phyloP scores from a whole-genome alignment of 768 basidiomycete species.

The Psilocybe tampanensis region DNA sequence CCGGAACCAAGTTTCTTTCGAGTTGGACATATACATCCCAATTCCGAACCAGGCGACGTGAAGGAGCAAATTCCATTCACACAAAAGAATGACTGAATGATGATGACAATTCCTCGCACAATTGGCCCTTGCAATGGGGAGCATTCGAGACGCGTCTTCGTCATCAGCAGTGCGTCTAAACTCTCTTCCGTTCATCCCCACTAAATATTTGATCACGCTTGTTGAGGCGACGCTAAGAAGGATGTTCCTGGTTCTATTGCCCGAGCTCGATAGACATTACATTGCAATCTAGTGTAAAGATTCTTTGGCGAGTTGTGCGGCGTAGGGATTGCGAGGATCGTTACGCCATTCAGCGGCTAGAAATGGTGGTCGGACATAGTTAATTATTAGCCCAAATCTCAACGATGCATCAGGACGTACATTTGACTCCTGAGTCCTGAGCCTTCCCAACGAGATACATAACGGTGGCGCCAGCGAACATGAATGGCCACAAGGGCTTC shows the following conservation, averaged over 20 bases:
- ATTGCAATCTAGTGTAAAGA: slow-evolving; percentile 41
- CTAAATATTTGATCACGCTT: not conserved
- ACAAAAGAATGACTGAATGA: too few species aligned
- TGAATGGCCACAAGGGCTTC: slow-evolving; percentile 82
- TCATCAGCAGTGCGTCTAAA: too few species aligned
- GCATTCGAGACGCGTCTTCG: too few species aligned
- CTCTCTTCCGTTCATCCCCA: too few species aligned
- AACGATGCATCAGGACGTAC: slow-evolving; percentile 47
- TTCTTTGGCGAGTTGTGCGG: slow-evolving; percentile 73
- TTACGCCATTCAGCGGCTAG: slow-evolving; percentile 66
- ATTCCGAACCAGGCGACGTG: too few species aligned
- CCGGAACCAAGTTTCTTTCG: too few species aligned
- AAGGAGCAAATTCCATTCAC: too few species aligned
- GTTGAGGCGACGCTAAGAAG: not conserved
- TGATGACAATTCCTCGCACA: too few species aligned
- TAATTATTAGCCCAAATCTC: not conserved
- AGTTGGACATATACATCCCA: too few species aligned
- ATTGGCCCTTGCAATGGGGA: too few species aligned
- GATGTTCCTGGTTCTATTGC: slow-evolving; percentile 18
- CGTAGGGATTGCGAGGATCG: slow-evolving; percentile 84
- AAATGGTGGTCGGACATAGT: slow-evolving; percentile 8
- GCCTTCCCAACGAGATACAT: slow-evolving; percentile 67
- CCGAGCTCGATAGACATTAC: slow-evolving; percentile 9
- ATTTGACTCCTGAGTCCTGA: slow-evolving; percentile 70
- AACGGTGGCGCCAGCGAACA: slow-evolving; percentile 64